These are phyloP conservation scores for Verticillium dahliae DNA, from an alignment of 2,329 filamentous ascomycete species.

Conservation along the genomic window DNA sequence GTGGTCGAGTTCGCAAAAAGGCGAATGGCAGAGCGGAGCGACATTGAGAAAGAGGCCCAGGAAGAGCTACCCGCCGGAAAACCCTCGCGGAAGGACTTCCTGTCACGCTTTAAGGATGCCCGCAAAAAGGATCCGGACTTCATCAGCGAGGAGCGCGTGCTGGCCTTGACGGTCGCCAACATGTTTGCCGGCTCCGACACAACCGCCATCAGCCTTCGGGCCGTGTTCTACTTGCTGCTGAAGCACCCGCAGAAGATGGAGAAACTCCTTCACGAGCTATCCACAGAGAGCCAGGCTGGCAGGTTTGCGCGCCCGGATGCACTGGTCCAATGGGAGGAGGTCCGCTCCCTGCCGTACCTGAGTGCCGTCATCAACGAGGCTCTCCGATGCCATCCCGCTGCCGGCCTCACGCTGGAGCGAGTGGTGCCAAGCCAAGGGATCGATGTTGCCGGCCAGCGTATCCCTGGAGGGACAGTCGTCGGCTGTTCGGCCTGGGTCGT, in stretches of 20 bases:
- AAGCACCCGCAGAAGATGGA: conserved; percentile 20
- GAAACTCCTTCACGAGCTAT: conserved; percentile 10
- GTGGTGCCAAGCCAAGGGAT: not conserved
- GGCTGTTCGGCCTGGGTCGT: conserved; percentile 2
- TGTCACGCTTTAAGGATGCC: conserved; percentile 27
- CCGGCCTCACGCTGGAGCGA: not conserved
- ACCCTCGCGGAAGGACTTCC: conserved; percentile 17
- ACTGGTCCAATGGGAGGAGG: conserved; percentile 1
- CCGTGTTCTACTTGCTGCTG: conserved; percentile 30
- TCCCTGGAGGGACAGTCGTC: conserved; percentile 1
- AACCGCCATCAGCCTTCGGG: conserved; percentile 25
- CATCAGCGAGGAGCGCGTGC: conserved; percentile 23
- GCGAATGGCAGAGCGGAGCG: conserved; percentile 3
- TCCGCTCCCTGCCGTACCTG: not conserved
- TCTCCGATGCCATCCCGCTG: conserved; percentile 1
- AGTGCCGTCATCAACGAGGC: conserved; percentile 1
- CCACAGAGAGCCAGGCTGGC: not conserved
- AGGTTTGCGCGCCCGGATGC: not conserved
- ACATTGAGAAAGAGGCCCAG: not conserved
- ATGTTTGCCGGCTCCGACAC: conserved; percentile 29
- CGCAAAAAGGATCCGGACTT: conserved; percentile 23
- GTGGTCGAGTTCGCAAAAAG: conserved; percentile 8
- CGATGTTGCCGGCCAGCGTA: not conserved
- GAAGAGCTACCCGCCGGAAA: not conserved
- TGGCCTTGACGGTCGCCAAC: conserved; percentile 14